phyloP scores from a whole-genome alignment of 768 basidiomycete genomes.

The Pleurotus platypus region DNA sequence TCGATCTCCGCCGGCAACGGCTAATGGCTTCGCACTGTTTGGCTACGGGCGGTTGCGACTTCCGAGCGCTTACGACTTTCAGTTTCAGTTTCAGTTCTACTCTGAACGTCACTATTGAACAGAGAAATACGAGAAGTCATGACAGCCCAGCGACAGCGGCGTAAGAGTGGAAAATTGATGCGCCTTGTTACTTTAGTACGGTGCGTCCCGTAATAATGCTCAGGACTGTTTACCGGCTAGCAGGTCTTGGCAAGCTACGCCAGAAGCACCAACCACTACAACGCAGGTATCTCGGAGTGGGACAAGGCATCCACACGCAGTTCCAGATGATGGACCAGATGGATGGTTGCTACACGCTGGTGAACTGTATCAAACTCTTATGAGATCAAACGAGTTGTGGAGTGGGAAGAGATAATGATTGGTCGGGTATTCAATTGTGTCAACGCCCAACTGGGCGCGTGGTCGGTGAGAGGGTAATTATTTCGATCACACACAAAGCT shows the following conservation, averaged over 20 bases:
- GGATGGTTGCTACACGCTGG: conserved; percentile 6
- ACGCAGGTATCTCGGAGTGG: background rate
- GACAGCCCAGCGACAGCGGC: conserved; percentile 5
- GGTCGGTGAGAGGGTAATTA: background rate
- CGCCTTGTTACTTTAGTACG: background rate
- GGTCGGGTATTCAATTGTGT: conserved; percentile 2
- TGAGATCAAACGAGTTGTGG: conserved; percentile 6
- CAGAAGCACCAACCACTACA: background rate
- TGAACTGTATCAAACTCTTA: background rate
- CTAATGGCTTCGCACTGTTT: no score
- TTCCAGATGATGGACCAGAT: background rate
- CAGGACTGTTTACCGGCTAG: background rate
- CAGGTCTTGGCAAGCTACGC: background rate
- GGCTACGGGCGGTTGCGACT: no score
- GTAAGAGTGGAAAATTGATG: conserved; percentile 10
- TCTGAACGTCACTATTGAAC: no score
- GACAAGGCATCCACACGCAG: no score
- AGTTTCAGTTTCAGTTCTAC: no score
- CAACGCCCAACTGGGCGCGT: background rate
- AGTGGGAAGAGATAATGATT: conserved; percentile 3
- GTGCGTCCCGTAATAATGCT: background rate
- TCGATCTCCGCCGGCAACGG: no score
- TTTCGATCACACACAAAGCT: conserved; percentile 2
- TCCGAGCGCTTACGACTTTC: no score
- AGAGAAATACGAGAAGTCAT: background rate